Conservation (phyloP, 495 filamentous ascomycete species). For the Niebla homalea region DNA sequence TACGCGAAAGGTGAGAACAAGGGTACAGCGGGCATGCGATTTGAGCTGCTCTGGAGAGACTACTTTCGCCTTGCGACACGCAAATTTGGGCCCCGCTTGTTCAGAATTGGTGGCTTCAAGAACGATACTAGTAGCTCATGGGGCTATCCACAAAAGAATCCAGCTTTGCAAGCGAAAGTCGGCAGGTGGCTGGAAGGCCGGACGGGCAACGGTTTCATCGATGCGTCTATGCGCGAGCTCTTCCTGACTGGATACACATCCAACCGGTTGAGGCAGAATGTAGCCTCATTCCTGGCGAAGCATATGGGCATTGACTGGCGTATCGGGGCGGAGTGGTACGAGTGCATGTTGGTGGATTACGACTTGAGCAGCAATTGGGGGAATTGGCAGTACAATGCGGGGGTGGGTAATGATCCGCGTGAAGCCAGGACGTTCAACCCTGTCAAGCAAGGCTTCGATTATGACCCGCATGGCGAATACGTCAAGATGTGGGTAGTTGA, state of each 20-base stretch:
- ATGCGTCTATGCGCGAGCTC: constrained; percentile 55
- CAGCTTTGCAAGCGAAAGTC: constrained; percentile 20
- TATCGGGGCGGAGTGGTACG: constrained; percentile 67
- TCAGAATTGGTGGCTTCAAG: constrained; percentile 45
- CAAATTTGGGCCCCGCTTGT: constrained; percentile 49
- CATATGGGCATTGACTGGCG: constrained; percentile 65
- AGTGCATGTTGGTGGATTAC: constrained; percentile 54
- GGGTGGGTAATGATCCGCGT: constrained; percentile 61
- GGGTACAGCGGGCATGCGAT: constrained; percentile 52
- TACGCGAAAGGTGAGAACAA: constrained; percentile 54
- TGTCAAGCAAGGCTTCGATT: constrained; percentile 44
- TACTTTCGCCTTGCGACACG: constrained; percentile 58
- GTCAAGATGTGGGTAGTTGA: constrained; percentile 55
- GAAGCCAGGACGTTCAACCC: constrained; percentile 58
- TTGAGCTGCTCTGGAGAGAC: constrained; percentile 63
- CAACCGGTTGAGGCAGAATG: constrained; percentile 59
- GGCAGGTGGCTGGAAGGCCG: constrained; percentile 44
- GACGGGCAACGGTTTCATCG: constrained; percentile 57
- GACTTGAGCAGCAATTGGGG: constrained; percentile 61
- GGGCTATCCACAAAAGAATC: constrained; percentile 15
- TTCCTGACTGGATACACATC: constrained; percentile 58
- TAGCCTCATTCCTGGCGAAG: constrained; percentile 55
- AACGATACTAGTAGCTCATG: constrained; percentile 23
- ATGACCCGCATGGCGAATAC: constrained; percentile 52
- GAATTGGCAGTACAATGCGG: constrained; percentile 65